Conservation (phyloP, 2,329 filamentous ascomycete species). For the Claviceps citrina region DNA sequence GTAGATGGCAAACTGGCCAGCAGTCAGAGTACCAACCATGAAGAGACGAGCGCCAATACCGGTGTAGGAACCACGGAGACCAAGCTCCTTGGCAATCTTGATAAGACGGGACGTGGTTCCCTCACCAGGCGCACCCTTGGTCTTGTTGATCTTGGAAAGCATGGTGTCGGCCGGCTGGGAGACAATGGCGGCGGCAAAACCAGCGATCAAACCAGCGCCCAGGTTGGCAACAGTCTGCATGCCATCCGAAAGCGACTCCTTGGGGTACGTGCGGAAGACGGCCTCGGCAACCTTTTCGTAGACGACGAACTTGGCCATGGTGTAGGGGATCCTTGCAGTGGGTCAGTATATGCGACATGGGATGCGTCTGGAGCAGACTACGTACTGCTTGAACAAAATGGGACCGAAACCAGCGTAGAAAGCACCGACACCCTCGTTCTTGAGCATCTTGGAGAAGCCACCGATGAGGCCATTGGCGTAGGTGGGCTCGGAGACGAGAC, state of each 20-base stretch:
- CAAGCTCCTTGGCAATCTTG: conserved; percentile 81
- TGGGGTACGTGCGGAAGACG: conserved; percentile 55
- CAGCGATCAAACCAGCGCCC: conserved; percentile 33
- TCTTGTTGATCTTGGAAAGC: conserved; percentile 95
- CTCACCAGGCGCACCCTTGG: conserved; percentile 73
- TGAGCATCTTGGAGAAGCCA: conserved; percentile 71
- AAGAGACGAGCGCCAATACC: conserved; percentile 61
- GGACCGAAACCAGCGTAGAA: conserved; percentile 89
- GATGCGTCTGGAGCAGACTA: conserved; percentile 3
- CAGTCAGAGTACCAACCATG: conserved; percentile 56
- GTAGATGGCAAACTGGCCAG: conserved; percentile 81
- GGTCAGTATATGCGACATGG: not conserved
- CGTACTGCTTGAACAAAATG: conserved; percentile 48
- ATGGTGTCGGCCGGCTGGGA: conserved; percentile 88
- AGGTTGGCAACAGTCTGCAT: conserved; percentile 72
- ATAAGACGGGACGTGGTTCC: conserved; percentile 64
- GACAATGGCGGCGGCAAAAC: conserved; percentile 76
- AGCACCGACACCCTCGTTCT: conserved; percentile 66
- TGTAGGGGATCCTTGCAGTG: conserved; percentile 60
- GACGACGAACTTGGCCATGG: conserved; percentile 90
- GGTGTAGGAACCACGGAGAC: conserved; percentile 59
- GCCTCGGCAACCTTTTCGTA: conserved; percentile 76
- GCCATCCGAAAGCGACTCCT: conserved; percentile 49
- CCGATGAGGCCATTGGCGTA: conserved; percentile 67
- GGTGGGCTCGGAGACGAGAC: conserved; percentile 75